Evolutionary conservation across 73 alveolate genomes (phyloP), one percentile per base, ranked within the genome.

Genomic region (Durusdinium trenchii): DNA sequence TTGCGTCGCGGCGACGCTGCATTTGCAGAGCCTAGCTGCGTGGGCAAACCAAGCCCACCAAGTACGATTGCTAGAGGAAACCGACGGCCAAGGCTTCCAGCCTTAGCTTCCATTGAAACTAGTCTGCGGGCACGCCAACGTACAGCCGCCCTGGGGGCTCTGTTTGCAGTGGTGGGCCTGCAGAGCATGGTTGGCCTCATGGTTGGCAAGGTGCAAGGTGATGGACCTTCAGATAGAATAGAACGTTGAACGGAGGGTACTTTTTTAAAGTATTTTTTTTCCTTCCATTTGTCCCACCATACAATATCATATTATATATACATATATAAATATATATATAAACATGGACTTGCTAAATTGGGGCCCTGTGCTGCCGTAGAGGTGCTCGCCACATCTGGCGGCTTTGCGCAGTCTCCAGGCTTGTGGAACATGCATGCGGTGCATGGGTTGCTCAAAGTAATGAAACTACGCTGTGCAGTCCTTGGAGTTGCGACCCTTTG

Each of bases 171-270:
- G 93, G 99, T 94, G 81, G 99, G 99, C 81, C 71, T 94, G 93
- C 99, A 94, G 99, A 54, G 82, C 84, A 94, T 94, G 94, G 99
- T 94, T 43, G 99, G 99, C 83, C 83, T 94, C 62, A 73, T 94
- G 91, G 93, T 94, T 50, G 86, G 83, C 83, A 94, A 94, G 99
- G 99, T 10, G 47, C 42, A 1, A 38, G 47, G 28, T 14, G 48
- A 40, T 57, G 78, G 61, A 5, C 23, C 9, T 26, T 32, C 28
- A 10, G 9, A 40, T 28, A 54, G 26, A 38, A 6, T 42, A 9
- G 51, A 2, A 46, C 0, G 42, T 35, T 1, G 83, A 1, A 3
- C 26, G 26, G 26, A n/a, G n/a, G n/a, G n/a, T n/a, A n/a, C n/a
- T n/a, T n/a, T n/a, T n/a, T n/a, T n/a, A n/a, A n/a, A n/a, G n/a